These are phyloP conservation scores for Colletotrichum brevisporum DNA, from an alignment of 2,329 filamentous ascomycete species.

Conservation along the genomic window DNA sequence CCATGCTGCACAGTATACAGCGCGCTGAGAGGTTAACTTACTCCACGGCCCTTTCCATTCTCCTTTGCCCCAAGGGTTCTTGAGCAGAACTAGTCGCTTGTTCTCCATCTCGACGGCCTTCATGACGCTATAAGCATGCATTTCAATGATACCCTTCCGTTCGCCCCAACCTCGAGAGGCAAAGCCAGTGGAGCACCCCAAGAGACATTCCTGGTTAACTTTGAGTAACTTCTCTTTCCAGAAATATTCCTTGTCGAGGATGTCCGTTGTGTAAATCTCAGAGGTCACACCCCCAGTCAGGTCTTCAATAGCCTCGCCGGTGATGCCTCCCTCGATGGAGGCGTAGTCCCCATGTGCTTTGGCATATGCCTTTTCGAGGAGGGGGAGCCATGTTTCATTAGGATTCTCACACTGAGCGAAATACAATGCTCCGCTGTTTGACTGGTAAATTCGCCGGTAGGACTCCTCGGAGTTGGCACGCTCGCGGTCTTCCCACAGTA, in stretches of 20 bases:
- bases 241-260: conserved; percentile 78
- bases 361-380: conserved; percentile 85
- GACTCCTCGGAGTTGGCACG: conserved; percentile 68
- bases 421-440: conserved; percentile 80
- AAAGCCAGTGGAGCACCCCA: conserved; percentile 70
- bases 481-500: conserved; percentile 60
- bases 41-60: conserved; percentile 89
- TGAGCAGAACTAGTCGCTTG: conserved; percentile 74
- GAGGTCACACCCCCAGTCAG: conserved; percentile 77
- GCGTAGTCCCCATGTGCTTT: conserved; percentile 86
- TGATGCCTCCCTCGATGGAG: conserved; percentile 80
- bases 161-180: conserved; percentile 61
- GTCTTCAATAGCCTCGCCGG: conserved; percentile 71
- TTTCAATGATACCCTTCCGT: conserved; percentile 69
- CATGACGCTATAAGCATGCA: conserved; percentile 74
- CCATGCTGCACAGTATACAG: not conserved
- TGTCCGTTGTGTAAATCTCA: conserved; percentile 75
- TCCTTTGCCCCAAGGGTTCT: conserved; percentile 85
- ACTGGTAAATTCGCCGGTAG: conserved; percentile 79
- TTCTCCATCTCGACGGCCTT: conserved; percentile 72
- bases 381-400: conserved; percentile 85
- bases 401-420: conserved; percentile 82
- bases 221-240: conserved; percentile 84
- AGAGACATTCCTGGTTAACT: conserved; percentile 84
- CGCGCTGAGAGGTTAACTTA: conserved; percentile 39